Evolutionary conservation across 306 rosid genomes (phyloP).

Genomic region (Malus sylvestris): DNA sequence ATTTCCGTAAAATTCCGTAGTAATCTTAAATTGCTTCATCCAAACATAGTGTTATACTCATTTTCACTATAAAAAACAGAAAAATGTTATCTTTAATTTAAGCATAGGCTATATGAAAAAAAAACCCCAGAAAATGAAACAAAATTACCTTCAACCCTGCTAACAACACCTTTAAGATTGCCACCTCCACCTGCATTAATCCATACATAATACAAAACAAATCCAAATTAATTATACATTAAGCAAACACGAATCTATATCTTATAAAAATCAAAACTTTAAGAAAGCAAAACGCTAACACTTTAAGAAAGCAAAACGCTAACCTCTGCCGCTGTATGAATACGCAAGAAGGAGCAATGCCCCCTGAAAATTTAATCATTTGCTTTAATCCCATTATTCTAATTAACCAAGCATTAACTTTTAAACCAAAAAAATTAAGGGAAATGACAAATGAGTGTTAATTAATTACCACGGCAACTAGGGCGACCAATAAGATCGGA

Average conservation of each 20-base stretch:
- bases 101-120: neutral
- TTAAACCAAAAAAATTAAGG: neutral
- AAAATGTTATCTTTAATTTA: neutral
- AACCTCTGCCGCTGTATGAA: conserved; percentile 41
- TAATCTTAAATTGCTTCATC: no score
- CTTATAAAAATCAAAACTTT: no score
- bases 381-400: neutral
- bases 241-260: neutral
- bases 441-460: neutral
- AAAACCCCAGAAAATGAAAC: neutral
- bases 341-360: conserved; percentile 38
- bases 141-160: conserved; percentile 57
- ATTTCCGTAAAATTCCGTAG: no score
- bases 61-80: neutral
- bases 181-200: conserved; percentile 47
- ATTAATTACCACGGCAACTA: conserved; percentile 32
- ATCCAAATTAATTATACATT: neutral
- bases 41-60: no score
- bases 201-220: neutral
- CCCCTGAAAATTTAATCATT: conserved; percentile 30
- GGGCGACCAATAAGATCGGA: conserved; percentile 38
- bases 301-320: neutral
- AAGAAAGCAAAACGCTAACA: neutral
- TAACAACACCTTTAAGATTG: conserved; percentile 23
- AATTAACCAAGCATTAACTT: neutral